phyloP scores from a whole-genome alignment of 2,329 filamentous ascomycete species.

The Cercospora sojina region DNA sequence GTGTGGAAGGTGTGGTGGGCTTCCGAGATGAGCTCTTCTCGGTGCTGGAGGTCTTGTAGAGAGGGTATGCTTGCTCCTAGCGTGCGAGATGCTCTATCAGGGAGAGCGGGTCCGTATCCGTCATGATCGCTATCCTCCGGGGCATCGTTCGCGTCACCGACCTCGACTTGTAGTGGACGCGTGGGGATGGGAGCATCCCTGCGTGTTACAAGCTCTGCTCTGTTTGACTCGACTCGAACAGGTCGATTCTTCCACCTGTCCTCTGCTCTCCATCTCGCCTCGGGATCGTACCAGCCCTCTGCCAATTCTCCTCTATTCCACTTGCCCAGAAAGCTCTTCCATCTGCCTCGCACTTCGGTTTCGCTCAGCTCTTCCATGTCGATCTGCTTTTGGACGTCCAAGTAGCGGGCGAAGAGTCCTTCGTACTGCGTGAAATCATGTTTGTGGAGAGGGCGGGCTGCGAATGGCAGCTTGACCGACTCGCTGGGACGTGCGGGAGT shows the following conservation, averaged over 20 bases:
- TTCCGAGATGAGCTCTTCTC: slow-evolving; percentile 53
- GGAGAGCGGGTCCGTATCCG: slow-evolving; percentile 55
- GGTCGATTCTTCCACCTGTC: slow-evolving; percentile 23
- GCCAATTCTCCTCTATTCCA: slow-evolving; percentile 90
- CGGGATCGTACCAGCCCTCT: slow-evolving; percentile 90
- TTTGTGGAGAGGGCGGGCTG: slow-evolving; percentile 60
- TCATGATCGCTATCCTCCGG: slow-evolving; percentile 52
- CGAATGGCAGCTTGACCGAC: slow-evolving; percentile 26
- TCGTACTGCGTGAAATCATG: slow-evolving; percentile 65
- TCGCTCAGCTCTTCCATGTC: slow-evolving; percentile 68
- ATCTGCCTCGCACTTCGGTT: slow-evolving; percentile 75
- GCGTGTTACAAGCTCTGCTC: slow-evolving; percentile 3
- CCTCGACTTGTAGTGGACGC: slow-evolving; percentile 20
- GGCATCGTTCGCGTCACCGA: slow-evolving; percentile 33
- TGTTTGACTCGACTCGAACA: slow-evolving; percentile 20
- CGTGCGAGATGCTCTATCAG: slow-evolving; percentile 36
- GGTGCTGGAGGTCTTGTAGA: slow-evolving; percentile 69
- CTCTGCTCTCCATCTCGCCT: slow-evolving; percentile 59
- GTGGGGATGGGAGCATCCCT: slow-evolving; percentile 10
- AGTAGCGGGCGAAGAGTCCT: slow-evolving; percentile 76
- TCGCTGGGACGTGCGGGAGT: background rate
- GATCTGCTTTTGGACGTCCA: slow-evolving; percentile 82
- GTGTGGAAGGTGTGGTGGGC: slow-evolving; percentile 47
- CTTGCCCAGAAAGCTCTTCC: slow-evolving; percentile 89
- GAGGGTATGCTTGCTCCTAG: slow-evolving; percentile 66